Percentiles rank a stretch among this genome's conserved stretches.
phyloP scores from a whole-genome alignment of 2,329 filamentous ascomycete species.

The Tolypocladium album region DNA sequence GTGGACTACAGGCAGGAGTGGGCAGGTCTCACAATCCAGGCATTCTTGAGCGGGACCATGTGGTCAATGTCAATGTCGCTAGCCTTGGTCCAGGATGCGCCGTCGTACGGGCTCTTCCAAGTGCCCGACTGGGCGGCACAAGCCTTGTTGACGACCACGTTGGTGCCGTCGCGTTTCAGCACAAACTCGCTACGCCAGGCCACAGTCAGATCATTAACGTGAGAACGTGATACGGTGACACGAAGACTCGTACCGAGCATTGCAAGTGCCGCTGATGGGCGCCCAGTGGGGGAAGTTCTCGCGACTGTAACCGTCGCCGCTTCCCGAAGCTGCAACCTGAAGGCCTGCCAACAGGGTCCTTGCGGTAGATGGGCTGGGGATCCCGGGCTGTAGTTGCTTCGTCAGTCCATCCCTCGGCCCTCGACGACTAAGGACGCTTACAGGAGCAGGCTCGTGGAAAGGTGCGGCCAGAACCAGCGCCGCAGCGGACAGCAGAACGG shows the following conservation, averaged over 20 bases:
- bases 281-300: conserved; percentile 64
- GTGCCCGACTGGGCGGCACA: conserved; percentile 56
- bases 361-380: conserved; percentile 49
- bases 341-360: conserved; percentile 46
- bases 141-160: conserved; percentile 44
- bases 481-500: conserved; percentile 13
- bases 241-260: conserved; percentile 40
- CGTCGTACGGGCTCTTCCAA: conserved; percentile 68
- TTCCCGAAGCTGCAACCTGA: conserved; percentile 21
- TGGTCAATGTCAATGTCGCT: conserved; percentile 75
- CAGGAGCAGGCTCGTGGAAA: conserved; percentile 13
- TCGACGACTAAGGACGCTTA: conserved; percentile 3
- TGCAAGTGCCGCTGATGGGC: conserved; percentile 54
- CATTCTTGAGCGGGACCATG: conserved; percentile 70
- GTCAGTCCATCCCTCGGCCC: neutral
- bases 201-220: neutral
- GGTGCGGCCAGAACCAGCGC: conserved; percentile 17
- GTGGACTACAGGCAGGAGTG: neutral
- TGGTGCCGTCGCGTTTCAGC: conserved; percentile 60
- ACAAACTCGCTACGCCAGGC: conserved; percentile 46
- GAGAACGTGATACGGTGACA: neutral
- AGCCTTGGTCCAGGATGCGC: conserved; percentile 55
- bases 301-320: conserved; percentile 50
- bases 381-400: conserved; percentile 34
- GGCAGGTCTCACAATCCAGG: conserved; percentile 54